phyloP scores from a whole-genome alignment of 2,329 filamentous ascomycete genomes.

The Fusarium sp. region DNA sequence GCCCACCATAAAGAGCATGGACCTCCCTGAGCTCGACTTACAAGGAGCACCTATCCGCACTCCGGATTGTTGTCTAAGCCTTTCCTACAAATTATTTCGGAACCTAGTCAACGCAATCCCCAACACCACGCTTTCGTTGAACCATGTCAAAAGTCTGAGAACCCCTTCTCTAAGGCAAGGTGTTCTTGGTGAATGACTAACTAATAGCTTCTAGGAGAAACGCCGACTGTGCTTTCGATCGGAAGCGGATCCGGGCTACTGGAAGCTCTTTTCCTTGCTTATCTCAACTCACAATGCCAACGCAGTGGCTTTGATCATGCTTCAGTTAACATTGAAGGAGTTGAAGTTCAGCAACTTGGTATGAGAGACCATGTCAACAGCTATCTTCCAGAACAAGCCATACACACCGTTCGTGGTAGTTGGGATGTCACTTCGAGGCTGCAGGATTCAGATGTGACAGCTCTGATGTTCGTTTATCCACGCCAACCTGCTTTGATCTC shows the following conservation, averaged over 20 bases:
- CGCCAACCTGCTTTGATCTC: slow-evolving; percentile 45
- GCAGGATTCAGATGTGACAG: slow-evolving; percentile 32
- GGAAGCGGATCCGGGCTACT: slow-evolving; percentile 47
- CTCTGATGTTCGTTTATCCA: slow-evolving; percentile 50
- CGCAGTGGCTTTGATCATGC: not conserved
- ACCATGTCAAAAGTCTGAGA: not conserved
- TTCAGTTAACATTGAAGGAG: slow-evolving; percentile 38
- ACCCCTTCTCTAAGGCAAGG: not conserved
- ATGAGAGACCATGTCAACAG: slow-evolving; percentile 32
- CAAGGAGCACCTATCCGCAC: slow-evolving; percentile 34
- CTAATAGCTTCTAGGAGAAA: not conserved
- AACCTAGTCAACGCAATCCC: slow-evolving; percentile 20
- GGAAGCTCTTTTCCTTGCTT: slow-evolving; percentile 39
- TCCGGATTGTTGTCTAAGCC: slow-evolving; percentile 45
- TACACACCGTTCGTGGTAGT: slow-evolving; percentile 46
- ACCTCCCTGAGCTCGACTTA: slow-evolving; percentile 24
- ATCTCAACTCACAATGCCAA: slow-evolving; percentile 2
- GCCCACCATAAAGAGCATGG: slow-evolving; percentile 8
- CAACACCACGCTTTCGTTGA: not conserved
- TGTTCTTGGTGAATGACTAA: not conserved
- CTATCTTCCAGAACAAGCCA: slow-evolving; percentile 43
- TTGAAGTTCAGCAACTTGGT: slow-evolving; percentile 40
- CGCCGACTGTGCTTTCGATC: slow-evolving; percentile 42
- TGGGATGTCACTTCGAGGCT: slow-evolving; percentile 46
- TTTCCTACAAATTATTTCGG: slow-evolving; percentile 42